phyloP scores from a whole-genome alignment of 805 yeast species.

The Wickerhamomyces bovis region DNA sequence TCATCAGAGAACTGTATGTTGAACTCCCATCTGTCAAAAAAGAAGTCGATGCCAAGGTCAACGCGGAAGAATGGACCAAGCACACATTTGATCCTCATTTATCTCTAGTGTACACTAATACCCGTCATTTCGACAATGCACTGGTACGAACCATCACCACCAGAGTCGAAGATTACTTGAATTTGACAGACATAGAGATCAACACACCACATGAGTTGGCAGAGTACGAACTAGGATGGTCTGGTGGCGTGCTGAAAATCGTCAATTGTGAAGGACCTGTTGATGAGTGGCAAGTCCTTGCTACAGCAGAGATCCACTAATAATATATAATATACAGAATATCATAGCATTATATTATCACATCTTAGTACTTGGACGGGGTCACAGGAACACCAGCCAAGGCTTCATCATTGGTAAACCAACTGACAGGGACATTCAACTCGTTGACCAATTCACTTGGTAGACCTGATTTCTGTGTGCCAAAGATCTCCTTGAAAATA shows the following conservation, averaged over 20 bases:
- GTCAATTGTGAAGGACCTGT: slow-evolving; percentile 70
- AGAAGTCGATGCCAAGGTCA: slow-evolving; percentile 29
- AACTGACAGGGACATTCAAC: slow-evolving; percentile 49
- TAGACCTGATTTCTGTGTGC: slow-evolving; percentile 37
- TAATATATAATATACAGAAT: neutral
- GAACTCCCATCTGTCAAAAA: slow-evolving; percentile 31
- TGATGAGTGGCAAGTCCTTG: slow-evolving; percentile 61
- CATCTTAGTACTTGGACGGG: slow-evolving; percentile 17
- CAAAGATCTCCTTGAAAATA: slow-evolving; percentile 66
- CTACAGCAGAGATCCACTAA: slow-evolving; percentile 32
- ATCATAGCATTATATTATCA: neutral
- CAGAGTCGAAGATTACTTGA: slow-evolving; percentile 60
- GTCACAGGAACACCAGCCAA: slow-evolving; percentile 47
- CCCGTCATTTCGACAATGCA: slow-evolving; percentile 63
- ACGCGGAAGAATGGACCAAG: slow-evolving; percentile 52
- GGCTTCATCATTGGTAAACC: slow-evolving; percentile 87
- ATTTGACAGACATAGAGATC: slow-evolving; percentile 18
- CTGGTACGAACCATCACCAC: slow-evolving; percentile 56
- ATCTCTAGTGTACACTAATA: slow-evolving; percentile 60
- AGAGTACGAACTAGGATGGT: slow-evolving; percentile 46
- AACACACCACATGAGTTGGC: slow-evolving; percentile 18
- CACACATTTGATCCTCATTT: slow-evolving; percentile 66
- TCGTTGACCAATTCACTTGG: slow-evolving; percentile 77
- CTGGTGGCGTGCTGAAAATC: slow-evolving; percentile 52
- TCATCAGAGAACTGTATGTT: slow-evolving; percentile 53